Evolutionary conservation across 2,329 filamentous ascomycete genomes (phyloP), one percentile per base, ranked within the genome.

Genomic region (Penicillium nordicum): DNA sequence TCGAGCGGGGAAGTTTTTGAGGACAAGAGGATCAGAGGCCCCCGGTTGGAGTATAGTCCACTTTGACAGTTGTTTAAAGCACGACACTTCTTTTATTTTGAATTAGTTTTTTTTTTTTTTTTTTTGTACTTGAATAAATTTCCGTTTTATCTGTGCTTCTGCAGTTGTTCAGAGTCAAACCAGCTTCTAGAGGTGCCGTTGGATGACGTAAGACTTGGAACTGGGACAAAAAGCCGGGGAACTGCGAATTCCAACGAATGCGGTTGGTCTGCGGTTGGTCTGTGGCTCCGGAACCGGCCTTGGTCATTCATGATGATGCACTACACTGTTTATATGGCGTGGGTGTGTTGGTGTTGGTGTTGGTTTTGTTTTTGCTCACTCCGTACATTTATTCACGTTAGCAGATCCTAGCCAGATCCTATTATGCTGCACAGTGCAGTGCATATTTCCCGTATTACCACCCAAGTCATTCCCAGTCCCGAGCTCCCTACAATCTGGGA

Each of bases 121-220:
- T 25, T 4, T 21, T 34, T 16, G 5, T 25, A 40, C 48, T 36
- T 49, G 36, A 36, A 45, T 38, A 45, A 50, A 46, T 49, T 36
- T n/a, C 18, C 29, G 36, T 42, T 49, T 38, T 40, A 25, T 46
- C 32, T 50, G 47, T 55, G 53, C 57, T 57, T 57, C 42, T 52
- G 55, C 42, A 53, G 55, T 55, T 55, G 55, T 55, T 50, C 38
- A 53, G 41, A 47, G 58, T 59, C 38, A 47, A 57, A 62, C 44
- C 59, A 32, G 52, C 23, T 25, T 25, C 16, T 32, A 11, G 5
- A 42, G 36, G 12, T 32, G 46, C 56, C 62, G 63, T 57, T 46
- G 61, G 70, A 72, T 72, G 70, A 72, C 69, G 70, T 72, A 72
- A 72, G 65, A 67, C 67, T 65, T 68, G 53, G 44, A 53, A 59